These are phyloP conservation scores for Cyclocybe cylindracea DNA, from an alignment of 768 basidiomycete genomes.

Conservation along the genomic window DNA sequence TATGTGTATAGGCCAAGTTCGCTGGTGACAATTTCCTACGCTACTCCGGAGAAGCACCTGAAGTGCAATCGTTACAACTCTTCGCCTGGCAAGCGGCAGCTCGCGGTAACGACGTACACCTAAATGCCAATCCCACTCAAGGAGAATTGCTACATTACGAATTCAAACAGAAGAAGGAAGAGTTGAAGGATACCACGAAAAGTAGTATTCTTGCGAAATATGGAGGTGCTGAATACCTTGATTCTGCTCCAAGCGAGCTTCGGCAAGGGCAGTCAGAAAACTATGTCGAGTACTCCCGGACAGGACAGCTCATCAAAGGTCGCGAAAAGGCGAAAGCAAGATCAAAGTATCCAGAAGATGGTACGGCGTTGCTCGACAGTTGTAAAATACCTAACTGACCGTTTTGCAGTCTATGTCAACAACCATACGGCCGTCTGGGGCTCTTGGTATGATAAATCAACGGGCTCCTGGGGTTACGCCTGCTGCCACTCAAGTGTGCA, in stretches of 20 bases:
- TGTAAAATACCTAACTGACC: constrained; percentile 2
- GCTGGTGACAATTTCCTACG: constrained; percentile 97
- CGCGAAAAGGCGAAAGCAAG: constrained; percentile 82
- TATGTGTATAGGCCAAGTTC: constrained; percentile 65
- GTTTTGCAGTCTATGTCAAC: constrained; percentile 71
- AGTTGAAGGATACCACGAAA: constrained; percentile 85
- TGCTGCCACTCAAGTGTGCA: constrained; percentile 91
- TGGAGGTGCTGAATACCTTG: constrained; percentile 91
- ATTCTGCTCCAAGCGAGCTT: constrained; percentile 87
- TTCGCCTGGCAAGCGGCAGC: constrained; percentile 98
- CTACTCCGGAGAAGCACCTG: constrained; percentile 88
- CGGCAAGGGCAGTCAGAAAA: constrained; percentile 95
- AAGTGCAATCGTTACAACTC: constrained; percentile 88
- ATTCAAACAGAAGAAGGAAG: constrained; percentile 91
- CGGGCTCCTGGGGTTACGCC: constrained; percentile 86
- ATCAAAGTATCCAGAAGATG: constrained; percentile 97
- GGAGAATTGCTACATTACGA: constrained; percentile 90
- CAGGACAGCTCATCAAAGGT: constrained; percentile 90
- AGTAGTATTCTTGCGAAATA: constrained; percentile 90
- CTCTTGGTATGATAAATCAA: constrained; percentile 81
- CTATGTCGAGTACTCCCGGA: constrained; percentile 95
- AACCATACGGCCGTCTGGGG: constrained; percentile 99
- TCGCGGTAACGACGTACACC: constrained; percentile 91
- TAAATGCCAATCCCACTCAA: constrained; percentile 95
- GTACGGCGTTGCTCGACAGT: constrained; percentile 44